Base-by-base conservation (phyloP, 129 eudicot species). In the Flaveria brownii region DNA sequence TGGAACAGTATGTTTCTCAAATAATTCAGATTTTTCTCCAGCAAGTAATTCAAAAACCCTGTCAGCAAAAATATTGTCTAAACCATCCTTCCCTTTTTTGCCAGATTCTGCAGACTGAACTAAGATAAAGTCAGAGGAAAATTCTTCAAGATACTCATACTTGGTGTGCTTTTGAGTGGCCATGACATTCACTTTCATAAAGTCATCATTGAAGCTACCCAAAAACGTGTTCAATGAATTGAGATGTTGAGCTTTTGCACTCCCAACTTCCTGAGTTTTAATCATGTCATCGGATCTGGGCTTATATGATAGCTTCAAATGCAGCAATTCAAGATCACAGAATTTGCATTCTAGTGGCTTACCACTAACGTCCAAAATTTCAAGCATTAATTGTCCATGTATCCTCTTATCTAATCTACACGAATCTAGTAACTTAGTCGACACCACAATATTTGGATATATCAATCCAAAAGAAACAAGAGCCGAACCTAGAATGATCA, bases 271-370 rank as follows among this genome's bases (percentile, higher is more conserved):
- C 36, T 62, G 8, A 5, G 22, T 51, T 61, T 69, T 77, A 39
- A 68, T 11, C 26, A 76, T 33, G 18, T 71, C 82, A 28, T 42
- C 59, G 6, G 78, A 57, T 60, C 78, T 68, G 60, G 33, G 9
- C 41, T 25, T 42, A 26, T 67, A 74, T 4, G 72, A 73, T 16
- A n/a, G 25, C 49, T 78, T 84, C 36, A 86, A 36, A 22, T 70
- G 84, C 81, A 86, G 72, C 80, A 94, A 76, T 75, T 91, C 92
- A 78, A 94, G 92, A 85, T 89, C 90, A 80, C 94, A 89, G 43
- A 76, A 86, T 66, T 83, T 89, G 72, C 92, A 89, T 72, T 87
- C 88, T 77, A 94, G 70, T 13, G 99, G 92, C 69, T 79, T 86
- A 45, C 96, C 99, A 75, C 80, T 79, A 20, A 91, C 91, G 86